phyloP scores from a whole-genome alignment of 2,329 filamentous ascomycete species.

The Penicillium polonicum region DNA sequence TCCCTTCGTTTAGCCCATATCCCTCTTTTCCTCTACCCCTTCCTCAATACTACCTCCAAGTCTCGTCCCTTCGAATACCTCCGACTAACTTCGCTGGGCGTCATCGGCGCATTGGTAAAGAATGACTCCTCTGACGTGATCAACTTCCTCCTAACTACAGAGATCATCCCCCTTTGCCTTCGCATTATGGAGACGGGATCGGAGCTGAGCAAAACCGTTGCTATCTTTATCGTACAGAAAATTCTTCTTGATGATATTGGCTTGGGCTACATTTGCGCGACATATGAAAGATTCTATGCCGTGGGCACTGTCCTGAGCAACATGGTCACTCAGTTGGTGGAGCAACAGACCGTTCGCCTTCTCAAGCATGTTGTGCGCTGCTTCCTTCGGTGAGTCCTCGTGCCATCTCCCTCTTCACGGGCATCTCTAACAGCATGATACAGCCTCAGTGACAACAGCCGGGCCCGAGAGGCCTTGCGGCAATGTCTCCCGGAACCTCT shows the following conservation, averaged over 20 bases:
- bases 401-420: background rate
- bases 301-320: constrained; percentile 97
- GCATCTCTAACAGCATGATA: constrained; percentile 4
- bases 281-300: constrained; percentile 96
- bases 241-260: constrained; percentile 96
- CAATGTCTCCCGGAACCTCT: constrained; percentile 98
- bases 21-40: constrained; percentile 94
- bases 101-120: constrained; percentile 96
- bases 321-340: constrained; percentile 96
- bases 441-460: constrained; percentile 92
- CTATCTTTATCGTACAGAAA: constrained; percentile 99
- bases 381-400: constrained; percentile 74
- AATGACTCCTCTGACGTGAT: constrained; percentile 98
- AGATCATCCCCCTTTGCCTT: constrained; percentile 96
- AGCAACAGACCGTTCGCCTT: constrained; percentile 92
- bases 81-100: constrained; percentile 88
- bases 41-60: constrained; percentile 98
- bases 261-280: constrained; percentile 96
- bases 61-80: constrained; percentile 97
- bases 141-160: constrained; percentile 96
- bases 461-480: constrained; percentile 87
- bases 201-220: constrained; percentile 96
- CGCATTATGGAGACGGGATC: constrained; percentile 99
- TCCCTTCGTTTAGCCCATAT: constrained; percentile 70
- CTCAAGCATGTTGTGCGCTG: constrained; percentile 97